Base-by-base conservation (phyloP, 2,329 filamentous ascomycete genomes). In the Claviceps digitariae region DNA sequence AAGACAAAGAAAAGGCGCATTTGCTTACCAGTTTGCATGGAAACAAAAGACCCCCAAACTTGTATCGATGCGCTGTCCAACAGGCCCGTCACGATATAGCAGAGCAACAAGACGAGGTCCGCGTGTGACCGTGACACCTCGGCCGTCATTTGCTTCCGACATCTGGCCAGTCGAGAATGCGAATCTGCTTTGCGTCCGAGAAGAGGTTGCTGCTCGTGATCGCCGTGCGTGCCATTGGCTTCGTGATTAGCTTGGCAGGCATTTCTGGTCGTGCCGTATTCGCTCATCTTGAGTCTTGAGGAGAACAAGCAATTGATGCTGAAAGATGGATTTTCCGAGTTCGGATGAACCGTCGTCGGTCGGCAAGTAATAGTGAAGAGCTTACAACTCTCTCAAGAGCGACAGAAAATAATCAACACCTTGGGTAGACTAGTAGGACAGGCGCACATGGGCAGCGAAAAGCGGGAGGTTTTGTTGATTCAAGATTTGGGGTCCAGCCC, bases 41-140 rank as follows among this genome's bases (percentile, higher is more conserved):
- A 87, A 43, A 89, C 86, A 60, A 91, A 91, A 2, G 83, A 83
- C 13, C 86, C 84, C 83, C 85, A 90, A 44, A 85, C 84, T 54
- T 82, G 84, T 48, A 87, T 84, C 2, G 85, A 82, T 2, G 84
- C 82, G 67, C 84, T 87, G 67, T 91, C 87, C 8, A 89, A 75
- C 12, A 91, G 72, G 4, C 87, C 87, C 0, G 87, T 90, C 63
- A 90, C 84, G 57, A 87, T 69, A 64, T 90, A 90, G 68, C 84
- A 88, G 29, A 80, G 70, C 4, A 91, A 71, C 41, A 91, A 73
- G 21, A 88, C 71, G 1, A 86, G 57, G 62, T 91, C 86, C 15
- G 82, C 79, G 74, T 81, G 77, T 46, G 77, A 73, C 29, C 81
- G 79, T 55, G 72, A 74, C 52, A 88, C 71, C 53, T 84, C 73